phyloP scores from a whole-genome alignment of 129 eudicot species.

The Silybum marianum region DNA sequence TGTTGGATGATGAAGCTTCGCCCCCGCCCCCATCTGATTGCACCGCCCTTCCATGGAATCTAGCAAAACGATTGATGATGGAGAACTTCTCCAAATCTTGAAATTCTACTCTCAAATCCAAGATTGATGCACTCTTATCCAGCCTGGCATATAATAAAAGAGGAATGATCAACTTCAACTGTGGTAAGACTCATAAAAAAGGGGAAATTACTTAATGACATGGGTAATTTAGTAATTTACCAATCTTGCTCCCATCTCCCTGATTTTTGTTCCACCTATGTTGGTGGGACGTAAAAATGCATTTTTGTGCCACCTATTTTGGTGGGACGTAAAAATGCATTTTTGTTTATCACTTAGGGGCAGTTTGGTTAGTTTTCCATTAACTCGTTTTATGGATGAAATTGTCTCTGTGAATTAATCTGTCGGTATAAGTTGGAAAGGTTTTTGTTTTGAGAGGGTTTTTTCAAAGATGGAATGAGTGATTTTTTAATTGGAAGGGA shows the following conservation, averaged over 20 bases:
- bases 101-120: slow-evolving; percentile 73
- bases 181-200: neutral
- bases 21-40: slow-evolving; percentile 53
- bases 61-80: slow-evolving; percentile 73
- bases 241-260: neutral
- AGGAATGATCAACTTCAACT: neutral
- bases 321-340: neutral
- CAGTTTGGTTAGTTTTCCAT: no score
- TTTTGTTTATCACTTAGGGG: neutral
- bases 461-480: no score
- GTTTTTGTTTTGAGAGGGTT: no score
- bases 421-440: no score
- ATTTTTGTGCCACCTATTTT: neutral
- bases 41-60: slow-evolving; percentile 66
- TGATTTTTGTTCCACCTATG: neutral
- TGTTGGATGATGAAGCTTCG: slow-evolving; percentile 58
- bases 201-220: neutral
- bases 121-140: slow-evolving; percentile 64
- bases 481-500: no score
- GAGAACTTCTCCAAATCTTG: slow-evolving; percentile 82
- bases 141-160: slow-evolving; percentile 37
- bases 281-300: neutral
- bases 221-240: neutral
- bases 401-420: no score
- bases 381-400: no score